Percentiles rank a stretch among this genome's conserved stretches.
These are phyloP conservation scores for Adansonia gregorii DNA, from an alignment of 441 rosid genomes.

Conservation along the genomic window DNA sequence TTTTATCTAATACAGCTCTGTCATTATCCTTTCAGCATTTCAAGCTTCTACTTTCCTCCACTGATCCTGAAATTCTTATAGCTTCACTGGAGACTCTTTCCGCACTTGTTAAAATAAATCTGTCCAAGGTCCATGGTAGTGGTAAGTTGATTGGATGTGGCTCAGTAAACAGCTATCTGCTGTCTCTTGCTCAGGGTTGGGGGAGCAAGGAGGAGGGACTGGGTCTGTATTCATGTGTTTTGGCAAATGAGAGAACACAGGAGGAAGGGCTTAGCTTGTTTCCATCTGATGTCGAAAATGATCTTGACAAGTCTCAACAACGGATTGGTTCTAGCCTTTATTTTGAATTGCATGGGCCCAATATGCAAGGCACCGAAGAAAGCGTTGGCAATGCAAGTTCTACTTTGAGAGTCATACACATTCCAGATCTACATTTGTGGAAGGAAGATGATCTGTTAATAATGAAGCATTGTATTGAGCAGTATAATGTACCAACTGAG, in stretches of 20 bases:
- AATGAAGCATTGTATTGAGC: conserved; percentile 89
- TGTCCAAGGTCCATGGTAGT: conserved; percentile 88
- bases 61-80: conserved; percentile 96
- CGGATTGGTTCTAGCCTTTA: conserved; percentile 90
- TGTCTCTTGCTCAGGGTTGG: conserved; percentile 98
- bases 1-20: conserved; percentile 30
- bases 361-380: conserved; percentile 47
- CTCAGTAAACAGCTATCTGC: conserved; percentile 77
- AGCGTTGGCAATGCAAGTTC: conserved; percentile 34
- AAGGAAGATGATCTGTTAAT: conserved; percentile 86
- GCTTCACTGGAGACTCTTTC: conserved; percentile 88
- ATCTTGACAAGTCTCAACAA: conserved; percentile 61
- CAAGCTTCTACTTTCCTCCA: conserved; percentile 89
- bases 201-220: conserved; percentile 99
- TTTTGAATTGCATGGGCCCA: conserved; percentile 83
- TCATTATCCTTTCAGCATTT: conserved; percentile 69
- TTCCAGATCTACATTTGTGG: conserved; percentile 79
- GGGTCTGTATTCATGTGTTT: conserved; percentile 91
- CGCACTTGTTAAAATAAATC: conserved; percentile 86
- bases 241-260: conserved; percentile 86
- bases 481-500: conserved; percentile 71
- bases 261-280: conserved; percentile 87
- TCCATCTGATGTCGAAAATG: conserved; percentile 73
- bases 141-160: conserved; percentile 92
- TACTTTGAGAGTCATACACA: conserved; percentile 65